A percentile compares a stretch with the other conserved stretches of the same genome.
Conservation (phyloP, 176 grass and related monocot species). For the Hordeum vulgare region DNA sequence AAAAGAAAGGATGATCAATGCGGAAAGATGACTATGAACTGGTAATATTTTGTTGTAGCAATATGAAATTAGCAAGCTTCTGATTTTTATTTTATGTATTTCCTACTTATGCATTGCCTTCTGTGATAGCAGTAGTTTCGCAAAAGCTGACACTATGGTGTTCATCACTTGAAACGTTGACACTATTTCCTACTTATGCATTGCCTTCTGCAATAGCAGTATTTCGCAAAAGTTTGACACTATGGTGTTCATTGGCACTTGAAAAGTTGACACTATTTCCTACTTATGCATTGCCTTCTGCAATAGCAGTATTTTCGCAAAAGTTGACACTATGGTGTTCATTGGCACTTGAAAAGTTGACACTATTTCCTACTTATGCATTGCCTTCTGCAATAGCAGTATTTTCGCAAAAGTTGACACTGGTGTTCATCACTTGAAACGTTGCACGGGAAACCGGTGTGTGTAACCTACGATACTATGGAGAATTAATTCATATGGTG, state of each 20-base stretch:
- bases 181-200: not conserved
- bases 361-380: not conserved
- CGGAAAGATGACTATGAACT: not conserved
- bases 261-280: not conserved
- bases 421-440: not conserved
- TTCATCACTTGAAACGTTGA: not conserved
- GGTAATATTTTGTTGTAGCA: not conserved
- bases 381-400: not conserved
- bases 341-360: not conserved
- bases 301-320: not conserved
- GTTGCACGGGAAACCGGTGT: not conserved
- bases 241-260: no score
- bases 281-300: not conserved
- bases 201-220: not conserved
- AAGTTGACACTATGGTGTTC: not conserved
- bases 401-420: not conserved
- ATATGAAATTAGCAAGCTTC: not conserved
- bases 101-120: not conserved
- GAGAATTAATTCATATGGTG: constrained; percentile 2
- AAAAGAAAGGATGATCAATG: not conserved
- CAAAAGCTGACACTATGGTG: not conserved
- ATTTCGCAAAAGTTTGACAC: not conserved
- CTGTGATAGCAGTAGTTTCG: not conserved
- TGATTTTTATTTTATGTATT: not conserved
- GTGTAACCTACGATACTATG: not conserved